Base-by-base conservation (phyloP, 225 moss, liverwort and hornwort species). In the Anthoceros angustus region DNA sequence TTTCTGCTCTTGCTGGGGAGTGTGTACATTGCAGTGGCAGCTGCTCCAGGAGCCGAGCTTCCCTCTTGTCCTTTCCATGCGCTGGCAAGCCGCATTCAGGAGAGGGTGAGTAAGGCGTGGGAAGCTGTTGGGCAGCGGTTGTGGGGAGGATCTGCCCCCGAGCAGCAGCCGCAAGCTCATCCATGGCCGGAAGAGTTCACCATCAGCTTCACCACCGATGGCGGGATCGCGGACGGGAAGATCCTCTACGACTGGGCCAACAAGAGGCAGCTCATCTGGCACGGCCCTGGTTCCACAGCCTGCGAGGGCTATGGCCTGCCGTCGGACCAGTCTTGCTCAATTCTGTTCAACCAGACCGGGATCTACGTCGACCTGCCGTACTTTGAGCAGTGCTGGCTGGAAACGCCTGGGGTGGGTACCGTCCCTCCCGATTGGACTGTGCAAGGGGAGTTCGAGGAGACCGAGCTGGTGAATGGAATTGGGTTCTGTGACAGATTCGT, bases 161-260 rank as follows among this genome's bases (percentile, higher is more conserved):
- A 45, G 21, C 41, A 15, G 5, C 45, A 70, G 0, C 82, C 77
- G 24, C 38, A 25, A 16, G 73, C 79, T 2, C 70, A 66, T 40
- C 74, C 77, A 1, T 82, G 82, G 82, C 79, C 82, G 0, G 61
- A 42, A 24, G 82, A 80, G 70, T 82, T 82, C 73, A 69, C 77
- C 32, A 80, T 82, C 38, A 14, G 43, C 2, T 82, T 82, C 55
- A 73, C 73, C 0, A 82, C 79, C 0, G 72, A 82, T 49, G 41
- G 45, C 4, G 77, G 72, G 0, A 7, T 43, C 6, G 82, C 67
- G 0, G 2, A 39, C 0, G 82, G 82, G 25, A 0, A 70, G 2
- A 12, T 83, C 12, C 43, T 68, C 0, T 83, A 83, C 67, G 82
- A 83, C 70, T 82, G 82, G 82, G 79, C 55, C 24, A 79, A 79